Evolutionary conservation across 371 early-diverging fungal species (phyloP).

Genomic region (Saksenaea oblongispora): DNA sequence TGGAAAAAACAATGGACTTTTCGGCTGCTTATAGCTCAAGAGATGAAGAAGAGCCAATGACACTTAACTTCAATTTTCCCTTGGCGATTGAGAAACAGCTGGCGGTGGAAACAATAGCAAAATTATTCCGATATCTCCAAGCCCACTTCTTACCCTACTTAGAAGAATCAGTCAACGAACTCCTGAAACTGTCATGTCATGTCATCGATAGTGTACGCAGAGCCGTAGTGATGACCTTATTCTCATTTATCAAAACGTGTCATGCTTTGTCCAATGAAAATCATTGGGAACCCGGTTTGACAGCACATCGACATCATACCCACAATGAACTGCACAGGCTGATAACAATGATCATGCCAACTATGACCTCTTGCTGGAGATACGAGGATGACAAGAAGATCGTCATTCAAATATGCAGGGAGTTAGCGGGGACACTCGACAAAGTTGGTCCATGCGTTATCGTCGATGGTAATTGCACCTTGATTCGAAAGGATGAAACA

Average conservation of each 20-base stretch:
- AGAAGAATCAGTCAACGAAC: conserved; percentile 62
- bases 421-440: conserved; percentile 68
- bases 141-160: conserved; percentile 80
- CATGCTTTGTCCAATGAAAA: conserved; percentile 58
- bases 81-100: conserved; percentile 89
- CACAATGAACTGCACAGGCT: conserved; percentile 72
- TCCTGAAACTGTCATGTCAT: conserved; percentile 66
- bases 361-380: conserved; percentile 68
- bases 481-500: not conserved
- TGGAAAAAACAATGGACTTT: conserved; percentile 48
- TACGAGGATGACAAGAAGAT: conserved; percentile 83
- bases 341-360: conserved; percentile 64
- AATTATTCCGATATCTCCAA: conserved; percentile 76
- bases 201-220: conserved; percentile 82
- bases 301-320: conserved; percentile 58
- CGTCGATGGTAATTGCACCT: conserved; percentile 54
- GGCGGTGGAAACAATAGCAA: conserved; percentile 83
- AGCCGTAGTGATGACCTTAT: conserved; percentile 65
- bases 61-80: conserved; percentile 65
- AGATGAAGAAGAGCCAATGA: conserved; percentile 18
- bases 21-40: conserved; percentile 30
- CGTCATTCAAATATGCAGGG: conserved; percentile 75
- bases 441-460: conserved; percentile 81
- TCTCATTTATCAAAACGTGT: conserved; percentile 74
- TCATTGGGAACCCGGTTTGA: conserved; percentile 73